Evolutionary conservation across 2,329 filamentous ascomycete genomes (phyloP), one percentile per base, ranked within the genome.

Genomic region (Fusarium tricinctum): DNA sequence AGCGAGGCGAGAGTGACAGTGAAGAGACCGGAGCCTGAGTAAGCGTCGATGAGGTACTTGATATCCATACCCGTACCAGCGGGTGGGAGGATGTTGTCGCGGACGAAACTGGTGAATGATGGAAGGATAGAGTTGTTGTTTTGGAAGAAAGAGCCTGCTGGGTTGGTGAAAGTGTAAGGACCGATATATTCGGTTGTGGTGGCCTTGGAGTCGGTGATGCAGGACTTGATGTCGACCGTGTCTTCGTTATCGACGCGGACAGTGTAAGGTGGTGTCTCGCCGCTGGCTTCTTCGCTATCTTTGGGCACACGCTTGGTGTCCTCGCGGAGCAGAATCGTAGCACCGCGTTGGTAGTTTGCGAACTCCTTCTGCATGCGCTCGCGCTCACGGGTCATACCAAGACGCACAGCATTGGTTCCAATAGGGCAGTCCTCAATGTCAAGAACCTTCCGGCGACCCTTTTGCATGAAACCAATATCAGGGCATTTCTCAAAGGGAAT

Each of bases 121-220:
- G 92, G 89, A 23, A 99, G 90, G 80, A 99, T 98, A 56, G 94
- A 97, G 84, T 98, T 98, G 86, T 99, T 99, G 85, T 99, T 99
- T 78, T 99, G 96, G 87, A 99, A 99, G 83, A 99, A 99, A 52
- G 93, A 89, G 62, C 94, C 94, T 13, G 96, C 96, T 4, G 92
- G 93, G 82, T 97, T 98, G 78, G 90, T 90, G 82, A 99, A 97
- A 75, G 90, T 84, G 82, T 91, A 96, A 78, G 89, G 82, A 75
- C 91, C 93, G 66, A 99, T 88, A 80, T 97, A 97, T 79, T 99
- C 96, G 30, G 92, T 94, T 5, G 92, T 90, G 50, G 86, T 92
- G 68, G 87, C 91, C 70, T 95, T 97, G 78, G 89, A 88, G 81
- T 97, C 90, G 6, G 94, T 97, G 71, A 97, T 88, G 83, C 93